These are phyloP conservation scores for Yamadazyma aaseri DNA, from an alignment of 1,139 yeast species.

Conservation along the genomic window DNA sequence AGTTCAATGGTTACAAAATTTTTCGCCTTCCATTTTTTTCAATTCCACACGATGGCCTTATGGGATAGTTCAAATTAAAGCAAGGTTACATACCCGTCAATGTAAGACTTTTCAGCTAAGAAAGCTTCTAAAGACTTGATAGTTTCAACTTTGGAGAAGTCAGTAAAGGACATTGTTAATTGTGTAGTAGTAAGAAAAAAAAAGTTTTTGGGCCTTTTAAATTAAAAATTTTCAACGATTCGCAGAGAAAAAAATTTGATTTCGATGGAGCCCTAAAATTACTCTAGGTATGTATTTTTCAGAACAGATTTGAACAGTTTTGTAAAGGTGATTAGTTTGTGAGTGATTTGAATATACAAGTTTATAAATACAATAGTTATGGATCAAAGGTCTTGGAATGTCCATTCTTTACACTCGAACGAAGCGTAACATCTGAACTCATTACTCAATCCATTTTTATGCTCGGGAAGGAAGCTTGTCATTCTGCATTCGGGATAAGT, in stretches of 20 bases:
- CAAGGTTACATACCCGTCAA: conserved; percentile 96
- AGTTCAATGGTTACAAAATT: background rate
- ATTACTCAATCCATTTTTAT: conserved; percentile 80
- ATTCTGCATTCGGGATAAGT: conserved; percentile 64
- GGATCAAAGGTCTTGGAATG: conserved; percentile 18
- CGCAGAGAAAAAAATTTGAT: conserved; percentile 2
- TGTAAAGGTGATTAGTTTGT: background rate
- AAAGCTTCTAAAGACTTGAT: conserved; percentile 80
- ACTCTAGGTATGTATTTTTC: background rate
- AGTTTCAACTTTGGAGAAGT: conserved; percentile 79
- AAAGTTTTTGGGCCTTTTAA: conserved; percentile 1
- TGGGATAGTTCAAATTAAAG: conserved; percentile 1
- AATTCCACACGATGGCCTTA: conserved; percentile 2
- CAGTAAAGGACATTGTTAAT: conserved; percentile 64
- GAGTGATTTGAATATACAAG: too few relatives aligned
- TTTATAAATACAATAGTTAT: too few relatives aligned
- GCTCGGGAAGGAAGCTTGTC: conserved; percentile 75
- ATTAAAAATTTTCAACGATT: conserved; percentile 11
- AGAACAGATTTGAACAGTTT: background rate
- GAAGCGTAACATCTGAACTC: conserved; percentile 86
- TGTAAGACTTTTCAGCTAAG: conserved; percentile 89
- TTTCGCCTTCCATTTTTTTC: background rate
- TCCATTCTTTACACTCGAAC: conserved; percentile 52
- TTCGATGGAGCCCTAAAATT: background rate
- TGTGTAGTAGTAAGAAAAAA: background rate